A percentile compares a stretch with the other conserved stretches of the same genome.
phyloP scores from a whole-genome alignment of 345 rosid genomes.

The Moringa oleifera region DNA sequence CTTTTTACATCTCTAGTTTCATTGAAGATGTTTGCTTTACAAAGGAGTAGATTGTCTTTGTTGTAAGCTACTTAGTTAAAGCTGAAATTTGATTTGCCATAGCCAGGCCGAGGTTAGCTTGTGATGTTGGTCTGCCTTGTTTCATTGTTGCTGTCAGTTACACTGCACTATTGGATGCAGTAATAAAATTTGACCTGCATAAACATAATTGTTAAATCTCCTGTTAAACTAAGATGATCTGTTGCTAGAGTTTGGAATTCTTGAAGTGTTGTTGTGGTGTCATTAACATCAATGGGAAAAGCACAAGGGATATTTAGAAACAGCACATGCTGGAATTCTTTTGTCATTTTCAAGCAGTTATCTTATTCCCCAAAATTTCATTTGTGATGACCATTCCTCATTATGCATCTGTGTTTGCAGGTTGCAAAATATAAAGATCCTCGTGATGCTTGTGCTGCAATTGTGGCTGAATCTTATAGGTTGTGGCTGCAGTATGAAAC shows the following conservation, averaged over 20 bases:
- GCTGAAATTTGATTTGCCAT: neutral
- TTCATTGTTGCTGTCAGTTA: neutral
- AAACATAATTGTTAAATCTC: neutral
- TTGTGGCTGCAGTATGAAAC: conserved; percentile 99
- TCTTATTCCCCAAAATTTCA: neutral
- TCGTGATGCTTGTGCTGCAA: conserved; percentile 99
- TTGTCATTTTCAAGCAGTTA: no score
- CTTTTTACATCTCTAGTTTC: neutral
- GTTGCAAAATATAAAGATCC: conserved; percentile 94
- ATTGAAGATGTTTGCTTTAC: neutral
- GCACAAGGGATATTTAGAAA: no score
- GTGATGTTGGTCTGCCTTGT: neutral
- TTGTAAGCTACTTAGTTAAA: neutral
- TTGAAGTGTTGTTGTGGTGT: neutral
- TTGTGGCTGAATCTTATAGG: conserved; percentile 98
- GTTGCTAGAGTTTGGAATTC: neutral
- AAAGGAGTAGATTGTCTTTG: neutral
- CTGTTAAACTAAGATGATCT: no score
- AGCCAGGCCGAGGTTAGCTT: neutral
- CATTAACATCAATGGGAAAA: neutral
- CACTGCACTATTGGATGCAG: neutral
- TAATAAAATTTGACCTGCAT: no score
- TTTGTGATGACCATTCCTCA: neutral
- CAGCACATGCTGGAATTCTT: no score
- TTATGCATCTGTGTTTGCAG: conserved; percentile 33